Conservation (phyloP, 208 protist species). For the Kentomonas sorsogonicus region DNA sequence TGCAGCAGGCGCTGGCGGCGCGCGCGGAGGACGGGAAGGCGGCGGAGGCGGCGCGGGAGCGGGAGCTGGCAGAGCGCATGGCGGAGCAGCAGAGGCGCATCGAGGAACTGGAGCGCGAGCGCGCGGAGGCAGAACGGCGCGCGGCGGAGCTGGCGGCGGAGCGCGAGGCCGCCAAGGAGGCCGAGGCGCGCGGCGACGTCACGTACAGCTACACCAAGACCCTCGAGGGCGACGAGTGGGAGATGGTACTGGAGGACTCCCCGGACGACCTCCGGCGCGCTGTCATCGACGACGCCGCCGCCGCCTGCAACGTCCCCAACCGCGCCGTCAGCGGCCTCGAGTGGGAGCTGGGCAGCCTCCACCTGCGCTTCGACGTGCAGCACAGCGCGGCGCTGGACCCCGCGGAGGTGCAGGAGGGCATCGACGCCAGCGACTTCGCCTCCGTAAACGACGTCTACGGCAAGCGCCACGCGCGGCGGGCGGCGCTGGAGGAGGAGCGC, state of each 20-base stretch:
- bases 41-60: conserved; percentile 3
- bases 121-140: background rate
- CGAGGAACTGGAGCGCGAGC: background rate
- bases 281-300: conserved; percentile 23
- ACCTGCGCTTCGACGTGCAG: conserved; percentile 26
- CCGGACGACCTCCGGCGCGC: conserved; percentile 27
- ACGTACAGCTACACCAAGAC: conserved; percentile 13
- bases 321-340: conserved; percentile 21
- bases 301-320: conserved; percentile 26
- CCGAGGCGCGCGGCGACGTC: background rate
- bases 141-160: conserved; percentile 1
- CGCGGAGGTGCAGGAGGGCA: conserved; percentile 10
- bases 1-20: background rate
- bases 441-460: conserved; percentile 14
- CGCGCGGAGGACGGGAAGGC: background rate
- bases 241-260: conserved; percentile 27
- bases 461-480: background rate
- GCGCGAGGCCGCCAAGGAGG: conserved; percentile 7
- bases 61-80: background rate
- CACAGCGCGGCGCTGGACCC: conserved; percentile 13
- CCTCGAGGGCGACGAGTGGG: conserved; percentile 34
- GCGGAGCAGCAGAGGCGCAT: background rate
- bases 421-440: conserved; percentile 14
- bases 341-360: conserved; percentile 23
- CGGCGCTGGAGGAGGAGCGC: conserved; percentile 8